Evolutionary conservation across 495 filamentous ascomycete species (phyloP), one percentile per base, ranked within the genome.

Genomic region (Aspergillus ostianus): DNA sequence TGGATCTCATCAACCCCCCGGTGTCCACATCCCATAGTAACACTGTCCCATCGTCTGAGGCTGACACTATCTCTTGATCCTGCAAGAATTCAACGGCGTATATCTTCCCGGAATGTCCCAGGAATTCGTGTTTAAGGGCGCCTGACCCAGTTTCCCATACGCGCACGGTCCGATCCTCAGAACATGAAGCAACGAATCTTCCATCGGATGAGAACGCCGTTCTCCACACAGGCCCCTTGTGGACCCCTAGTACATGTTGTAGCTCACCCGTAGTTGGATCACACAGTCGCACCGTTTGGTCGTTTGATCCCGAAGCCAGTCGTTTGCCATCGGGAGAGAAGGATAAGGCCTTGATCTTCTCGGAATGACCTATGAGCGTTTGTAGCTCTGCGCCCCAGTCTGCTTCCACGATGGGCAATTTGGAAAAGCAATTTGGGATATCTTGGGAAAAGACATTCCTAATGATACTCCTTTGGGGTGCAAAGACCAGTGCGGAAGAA

Each of bases 401-500:
- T 46, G 36, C 55, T 41, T 58, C 61, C 61, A 30, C 51, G 9
- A 13, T 52, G 52, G 53, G 54, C 3, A 51, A 18, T 15, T 21
- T n/a, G 1, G 36, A 0, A 30, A 64, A 55, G 13, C 36, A 52
- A 27, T 21, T 49, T 44, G 54, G 56, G 20, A 32, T 2, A 13
- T 65, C 32, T 21, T 44, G 2, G 7, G 53, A 15, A 47, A 64
- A 63, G 5, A 19, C 23, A 0, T 51, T 64, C 53, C 65, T 58
- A 21, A 73, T 61, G 15, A 69, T 58, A 54, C 68, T 74, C n/a
- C 21, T 65, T 23, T 61, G 46, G 26, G 69, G 76, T 2, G 65
- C 55, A 59, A 79, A 80, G 10, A 73, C 47, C 13, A 80, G 66
- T 20, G 63, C 68, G 13, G 67, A 67, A 19, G n/a, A 45, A 55